A percentile compares a stretch with the other conserved stretches of the same genome.
Evolutionary conservation across 495 filamentous ascomycete genomes (phyloP).

Genomic region (Daldinia bambusicola): DNA sequence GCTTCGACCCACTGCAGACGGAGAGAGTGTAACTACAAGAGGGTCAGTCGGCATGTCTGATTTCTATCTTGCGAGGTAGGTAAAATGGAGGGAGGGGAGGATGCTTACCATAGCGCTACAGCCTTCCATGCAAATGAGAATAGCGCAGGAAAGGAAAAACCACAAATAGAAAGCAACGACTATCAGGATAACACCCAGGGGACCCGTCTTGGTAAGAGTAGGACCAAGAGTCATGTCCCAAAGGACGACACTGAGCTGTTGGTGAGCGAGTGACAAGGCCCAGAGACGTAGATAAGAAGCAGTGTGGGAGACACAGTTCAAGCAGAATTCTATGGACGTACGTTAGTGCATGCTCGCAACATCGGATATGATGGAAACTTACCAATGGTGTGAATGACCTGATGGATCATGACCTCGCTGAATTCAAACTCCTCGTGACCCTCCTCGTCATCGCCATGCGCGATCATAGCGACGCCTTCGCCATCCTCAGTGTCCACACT

Average conservation of each 20-base stretch:
- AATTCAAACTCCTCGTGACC: slow-evolving; percentile 98
- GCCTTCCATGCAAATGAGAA: slow-evolving; percentile 70
- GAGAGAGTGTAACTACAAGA: slow-evolving; percentile 77
- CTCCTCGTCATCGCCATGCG: slow-evolving; percentile 79
- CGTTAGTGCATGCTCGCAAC: slow-evolving; percentile 17
- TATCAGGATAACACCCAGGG: slow-evolving; percentile 78
- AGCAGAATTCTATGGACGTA: slow-evolving; percentile 82
- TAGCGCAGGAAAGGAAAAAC: slow-evolving; percentile 83
- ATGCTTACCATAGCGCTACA: slow-evolving; percentile 59
- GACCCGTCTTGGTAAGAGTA: slow-evolving; percentile 73
- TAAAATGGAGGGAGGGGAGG: slow-evolving; percentile 39
- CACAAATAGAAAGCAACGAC: slow-evolving; percentile 84
- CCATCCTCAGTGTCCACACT: slow-evolving; percentile 78
- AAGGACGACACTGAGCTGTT: slow-evolving; percentile 94
- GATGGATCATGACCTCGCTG: slow-evolving; percentile 95
- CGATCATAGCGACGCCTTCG: slow-evolving; percentile 92
- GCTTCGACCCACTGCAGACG: slow-evolving; percentile 99
- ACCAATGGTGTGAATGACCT: slow-evolving; percentile 98
- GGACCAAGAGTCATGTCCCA: slow-evolving; percentile 93
- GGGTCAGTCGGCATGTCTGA: slow-evolving; percentile 7
- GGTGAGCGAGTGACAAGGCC: slow-evolving; percentile 96
- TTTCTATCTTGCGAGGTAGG: neutral
- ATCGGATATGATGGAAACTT: slow-evolving; percentile 48
- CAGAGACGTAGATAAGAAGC: slow-evolving; percentile 98
- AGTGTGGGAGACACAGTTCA: slow-evolving; percentile 99